Evolutionary conservation across 2,329 filamentous ascomycete genomes (phyloP).

Genomic region (Xylariales sp.): DNA sequence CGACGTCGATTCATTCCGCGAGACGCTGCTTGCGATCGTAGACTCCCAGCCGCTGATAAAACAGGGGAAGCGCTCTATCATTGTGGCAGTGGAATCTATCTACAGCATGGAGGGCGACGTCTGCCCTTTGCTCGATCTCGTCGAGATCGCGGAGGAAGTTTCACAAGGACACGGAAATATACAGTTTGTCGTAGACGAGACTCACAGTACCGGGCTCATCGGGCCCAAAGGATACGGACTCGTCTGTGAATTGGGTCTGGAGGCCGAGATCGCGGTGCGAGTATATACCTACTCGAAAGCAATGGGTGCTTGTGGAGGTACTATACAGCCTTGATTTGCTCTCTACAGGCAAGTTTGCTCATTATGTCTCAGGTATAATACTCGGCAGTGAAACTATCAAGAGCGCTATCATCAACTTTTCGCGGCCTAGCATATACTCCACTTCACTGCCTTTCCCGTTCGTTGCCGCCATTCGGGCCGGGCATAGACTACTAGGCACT

Average conservation of each 20-base stretch:
- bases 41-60: conserved; percentile 47
- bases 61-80: conserved; percentile 48
- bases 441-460: conserved; percentile 56
- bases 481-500: conserved; percentile 43
- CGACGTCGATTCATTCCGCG: conserved; percentile 51
- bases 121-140: conserved; percentile 53
- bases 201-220: conserved; percentile 63
- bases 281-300: conserved; percentile 67
- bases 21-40: conserved; percentile 50
- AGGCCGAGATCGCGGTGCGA: conserved; percentile 60
- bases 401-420: conserved; percentile 36
- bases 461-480: conserved; percentile 54
- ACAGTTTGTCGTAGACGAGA: conserved; percentile 67
- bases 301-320: conserved; percentile 54
- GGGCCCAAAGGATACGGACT: conserved; percentile 61
- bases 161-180: conserved; percentile 51
- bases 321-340: background rate
- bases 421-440: conserved; percentile 55
- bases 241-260: conserved; percentile 61
- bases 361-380: background rate
- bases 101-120: conserved; percentile 64
- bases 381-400: conserved; percentile 3
- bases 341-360: background rate
- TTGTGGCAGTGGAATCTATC: conserved; percentile 56
- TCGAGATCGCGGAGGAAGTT: conserved; percentile 52